A percentile compares a stretch with the other conserved stretches of the same genome.
Evolutionary conservation across 192 early-diverging fungal species (phyloP).

Genomic region (Coemansia sp.): DNA sequence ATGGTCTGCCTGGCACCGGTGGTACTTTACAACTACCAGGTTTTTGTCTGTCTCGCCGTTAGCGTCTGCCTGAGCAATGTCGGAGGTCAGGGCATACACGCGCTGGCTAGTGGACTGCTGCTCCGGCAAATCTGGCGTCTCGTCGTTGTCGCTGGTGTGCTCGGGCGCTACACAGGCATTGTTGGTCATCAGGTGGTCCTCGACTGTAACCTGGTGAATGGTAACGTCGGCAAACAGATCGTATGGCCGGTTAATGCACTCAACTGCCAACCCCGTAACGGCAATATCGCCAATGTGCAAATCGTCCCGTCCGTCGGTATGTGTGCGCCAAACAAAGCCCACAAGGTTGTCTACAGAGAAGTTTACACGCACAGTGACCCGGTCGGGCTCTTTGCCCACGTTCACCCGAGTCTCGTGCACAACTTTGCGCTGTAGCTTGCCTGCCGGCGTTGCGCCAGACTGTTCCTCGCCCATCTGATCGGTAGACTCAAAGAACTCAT

Average conservation of each 20-base stretch:
- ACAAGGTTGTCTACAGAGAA: constrained; percentile 54
- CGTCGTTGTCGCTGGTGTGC: constrained; percentile 2
- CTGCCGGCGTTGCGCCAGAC: constrained; percentile 3
- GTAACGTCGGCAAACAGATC: constrained; percentile 65
- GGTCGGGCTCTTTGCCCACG: constrained; percentile 48
- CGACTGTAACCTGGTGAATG: constrained; percentile 76
- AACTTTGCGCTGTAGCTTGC: constrained; percentile 32
- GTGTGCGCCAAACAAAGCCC: constrained; percentile 52
- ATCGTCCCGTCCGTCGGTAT: constrained; percentile 40
- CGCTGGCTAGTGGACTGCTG: constrained; percentile 9
- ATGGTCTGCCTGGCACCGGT: constrained; percentile 65
- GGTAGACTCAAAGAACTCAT: constrained; percentile 51
- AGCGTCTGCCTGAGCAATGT: constrained; percentile 51
- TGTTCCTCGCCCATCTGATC: constrained; percentile 22
- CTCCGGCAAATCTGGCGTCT: background rate
- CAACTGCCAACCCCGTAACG: constrained; percentile 69
- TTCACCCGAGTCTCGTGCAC: constrained; percentile 13
- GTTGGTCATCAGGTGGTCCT: constrained; percentile 57
- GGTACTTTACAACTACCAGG: constrained; percentile 72
- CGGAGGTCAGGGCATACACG: constrained; percentile 49
- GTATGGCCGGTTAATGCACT: constrained; percentile 69
- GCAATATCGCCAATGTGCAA: constrained; percentile 53
- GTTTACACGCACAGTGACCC: constrained; percentile 40
- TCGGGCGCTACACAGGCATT: background rate
- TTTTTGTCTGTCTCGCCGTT: constrained; percentile 56